phyloP scores from a whole-genome alignment of 208 protist species.

The Sergeia podlipaevii region DNA sequence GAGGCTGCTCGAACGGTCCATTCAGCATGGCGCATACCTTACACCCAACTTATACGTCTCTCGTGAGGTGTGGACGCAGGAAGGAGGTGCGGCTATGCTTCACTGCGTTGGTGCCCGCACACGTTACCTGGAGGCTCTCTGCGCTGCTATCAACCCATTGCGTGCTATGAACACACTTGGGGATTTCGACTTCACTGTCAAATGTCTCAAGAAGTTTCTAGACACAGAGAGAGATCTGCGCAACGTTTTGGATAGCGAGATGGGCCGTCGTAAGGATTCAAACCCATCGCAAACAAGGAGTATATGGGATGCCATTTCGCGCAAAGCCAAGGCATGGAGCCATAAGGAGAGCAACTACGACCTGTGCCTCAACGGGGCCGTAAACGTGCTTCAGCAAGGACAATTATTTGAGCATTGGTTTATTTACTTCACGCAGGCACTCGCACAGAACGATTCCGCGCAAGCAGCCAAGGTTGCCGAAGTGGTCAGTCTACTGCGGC shows the following conservation, averaged over 20 bases:
- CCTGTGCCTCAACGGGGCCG: conserved; percentile 49
- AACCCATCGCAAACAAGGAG: conserved; percentile 38
- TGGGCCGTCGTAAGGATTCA: conserved; percentile 32
- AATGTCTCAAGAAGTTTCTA: conserved; percentile 41
- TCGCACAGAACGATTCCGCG: conserved; percentile 1
- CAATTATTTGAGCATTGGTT: conserved; percentile 76
- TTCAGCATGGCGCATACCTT: conserved; percentile 70
- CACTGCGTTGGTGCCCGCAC: conserved; percentile 51
- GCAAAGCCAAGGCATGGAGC: conserved; percentile 65
- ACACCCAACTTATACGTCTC: conserved; percentile 75
- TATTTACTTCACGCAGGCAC: conserved; percentile 53
- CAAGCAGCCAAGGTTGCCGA: conserved; percentile 17
- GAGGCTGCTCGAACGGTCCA: conserved; percentile 61
- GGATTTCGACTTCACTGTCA: conserved; percentile 35
- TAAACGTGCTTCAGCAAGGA: conserved; percentile 58
- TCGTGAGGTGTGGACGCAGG: conserved; percentile 72
- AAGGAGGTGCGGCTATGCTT: conserved; percentile 40
- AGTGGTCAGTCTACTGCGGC: conserved; percentile 35
- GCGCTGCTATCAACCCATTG: conserved; percentile 57
- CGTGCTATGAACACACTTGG: conserved; percentile 44
- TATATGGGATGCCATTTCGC: conserved; percentile 42
- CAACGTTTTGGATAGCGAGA: conserved; percentile 43
- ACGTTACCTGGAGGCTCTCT: conserved; percentile 59
- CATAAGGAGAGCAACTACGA: conserved; percentile 54
- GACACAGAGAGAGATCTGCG: conserved; percentile 33